Evolutionary conservation across 345 rosid species (phyloP).

Genomic region (Iberis pinnata): DNA sequence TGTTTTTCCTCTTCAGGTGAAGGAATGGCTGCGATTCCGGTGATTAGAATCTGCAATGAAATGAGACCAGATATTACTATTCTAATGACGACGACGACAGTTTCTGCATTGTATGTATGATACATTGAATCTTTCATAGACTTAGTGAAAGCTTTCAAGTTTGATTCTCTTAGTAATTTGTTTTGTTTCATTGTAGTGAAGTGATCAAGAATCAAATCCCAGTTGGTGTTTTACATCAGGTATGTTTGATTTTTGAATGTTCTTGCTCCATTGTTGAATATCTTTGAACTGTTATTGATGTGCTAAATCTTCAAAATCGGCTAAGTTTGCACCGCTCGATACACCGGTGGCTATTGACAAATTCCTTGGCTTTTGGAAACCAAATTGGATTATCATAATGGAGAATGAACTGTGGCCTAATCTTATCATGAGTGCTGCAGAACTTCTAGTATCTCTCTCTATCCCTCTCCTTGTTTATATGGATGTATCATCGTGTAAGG

Average conservation of each 20-base stretch:
- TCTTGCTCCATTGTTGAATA: background rate
- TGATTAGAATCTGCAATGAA: constrained; percentile 47
- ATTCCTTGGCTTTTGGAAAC: constrained; percentile 73
- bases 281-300: constrained; percentile 1
- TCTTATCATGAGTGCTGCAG: constrained; percentile 62
- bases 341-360: constrained; percentile 64
- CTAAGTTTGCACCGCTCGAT: constrained; percentile 79
- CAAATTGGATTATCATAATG: constrained; percentile 56
- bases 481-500: background rate
- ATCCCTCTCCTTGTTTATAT: background rate
- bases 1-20: constrained; percentile 53
- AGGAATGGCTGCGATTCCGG: constrained; percentile 93
- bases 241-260: constrained; percentile 20
- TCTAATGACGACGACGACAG: constrained; percentile 67
- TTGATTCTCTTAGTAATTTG: constrained; percentile 1
- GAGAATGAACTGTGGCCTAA: constrained; percentile 96
- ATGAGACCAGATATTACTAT: constrained; percentile 52
- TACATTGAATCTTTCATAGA: background rate
- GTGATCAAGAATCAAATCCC: constrained; percentile 70
- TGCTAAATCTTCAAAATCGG: constrained; percentile 15
- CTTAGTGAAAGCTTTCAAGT: background rate
- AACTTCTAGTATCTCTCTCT: constrained; percentile 46
- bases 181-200: constrained; percentile 45
- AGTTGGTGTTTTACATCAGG: constrained; percentile 61
- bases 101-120: constrained; percentile 60